phyloP scores from a whole-genome alignment of 257 asterid genomes.

The Cinchona pubescens region DNA sequence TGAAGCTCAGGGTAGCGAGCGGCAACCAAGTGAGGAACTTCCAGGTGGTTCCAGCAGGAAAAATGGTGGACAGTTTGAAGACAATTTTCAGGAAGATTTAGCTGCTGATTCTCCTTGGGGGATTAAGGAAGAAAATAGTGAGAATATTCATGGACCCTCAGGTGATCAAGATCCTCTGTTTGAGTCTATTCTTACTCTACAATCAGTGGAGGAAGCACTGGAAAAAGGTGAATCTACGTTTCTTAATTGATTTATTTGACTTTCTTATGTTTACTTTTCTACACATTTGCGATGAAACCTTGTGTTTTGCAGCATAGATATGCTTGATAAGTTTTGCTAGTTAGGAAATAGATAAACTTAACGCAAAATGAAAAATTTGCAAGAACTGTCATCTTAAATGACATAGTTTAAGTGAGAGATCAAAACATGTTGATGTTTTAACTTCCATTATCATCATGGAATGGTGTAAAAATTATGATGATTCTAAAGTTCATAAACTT shows the following conservation, averaged over 20 bases:
- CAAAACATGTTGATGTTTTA: not conserved
- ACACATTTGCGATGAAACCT: not conserved
- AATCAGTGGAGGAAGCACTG: constrained; percentile 56
- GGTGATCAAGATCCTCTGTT: constrained; percentile 44
- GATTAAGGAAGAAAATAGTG: constrained; percentile 46
- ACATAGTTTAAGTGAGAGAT: not conserved
- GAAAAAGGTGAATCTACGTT: constrained; percentile 48
- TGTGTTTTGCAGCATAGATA: not conserved
- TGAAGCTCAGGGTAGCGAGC: constrained; percentile 45
- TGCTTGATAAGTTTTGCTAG: not conserved
- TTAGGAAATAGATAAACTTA: not conserved
- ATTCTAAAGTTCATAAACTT: not conserved
- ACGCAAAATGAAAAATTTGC: not conserved
- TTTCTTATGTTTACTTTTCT: not conserved
- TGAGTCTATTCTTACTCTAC: constrained; percentile 51
- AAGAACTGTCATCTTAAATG: not conserved
- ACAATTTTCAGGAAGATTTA: constrained; percentile 37
- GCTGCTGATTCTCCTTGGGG: constrained; percentile 52
- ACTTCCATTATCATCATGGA: not conserved
- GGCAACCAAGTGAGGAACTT: constrained; percentile 36
- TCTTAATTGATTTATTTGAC: constrained; percentile 9
- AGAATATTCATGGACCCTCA: constrained; percentile 41
- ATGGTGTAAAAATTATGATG: not conserved
- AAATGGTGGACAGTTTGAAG: constrained; percentile 41
- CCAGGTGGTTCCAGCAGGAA: constrained; percentile 37